A percentile compares a stretch with the other conserved stretches of the same genome.
Conservation (phyloP, 2,329 filamentous ascomycete species). For the Harringtonia lauricola region DNA sequence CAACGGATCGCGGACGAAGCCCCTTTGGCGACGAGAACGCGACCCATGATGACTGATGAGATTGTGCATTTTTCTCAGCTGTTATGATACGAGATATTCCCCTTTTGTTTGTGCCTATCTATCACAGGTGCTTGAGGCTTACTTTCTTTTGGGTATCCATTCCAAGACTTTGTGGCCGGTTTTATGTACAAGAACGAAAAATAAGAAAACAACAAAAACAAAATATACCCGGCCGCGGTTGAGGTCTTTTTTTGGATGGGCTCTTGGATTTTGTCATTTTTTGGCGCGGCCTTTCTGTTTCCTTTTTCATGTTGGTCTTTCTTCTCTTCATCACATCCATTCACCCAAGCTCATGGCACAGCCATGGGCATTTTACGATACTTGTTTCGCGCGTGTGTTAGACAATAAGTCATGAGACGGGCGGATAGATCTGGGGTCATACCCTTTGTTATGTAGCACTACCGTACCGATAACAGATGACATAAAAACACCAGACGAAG, state of each 20-base stretch:
- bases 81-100: background rate
- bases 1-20: conserved; percentile 25
- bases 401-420: too few species aligned
- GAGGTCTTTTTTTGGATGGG: background rate
- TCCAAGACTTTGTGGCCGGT: background rate
- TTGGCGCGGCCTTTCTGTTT: background rate
- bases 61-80: background rate
- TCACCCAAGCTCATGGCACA: background rate
- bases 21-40: conserved; percentile 50
- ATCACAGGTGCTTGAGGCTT: background rate
- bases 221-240: conserved; percentile 1
- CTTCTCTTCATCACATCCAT: background rate
- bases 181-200: background rate
- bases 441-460: too few species aligned
- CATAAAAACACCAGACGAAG: too few species aligned
- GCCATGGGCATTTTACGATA: too few species aligned
- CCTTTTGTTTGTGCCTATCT: background rate
- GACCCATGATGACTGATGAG: conserved; percentile 33
- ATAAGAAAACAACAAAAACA: background rate
- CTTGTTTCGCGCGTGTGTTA: too few species aligned
- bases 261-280: background rate
- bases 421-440: too few species aligned
- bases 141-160: background rate
- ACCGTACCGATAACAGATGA: too few species aligned
- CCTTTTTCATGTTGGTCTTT: background rate